phyloP scores from a whole-genome alignment of 2,329 filamentous ascomycete genomes.

The Epichloe uncinata region DNA sequence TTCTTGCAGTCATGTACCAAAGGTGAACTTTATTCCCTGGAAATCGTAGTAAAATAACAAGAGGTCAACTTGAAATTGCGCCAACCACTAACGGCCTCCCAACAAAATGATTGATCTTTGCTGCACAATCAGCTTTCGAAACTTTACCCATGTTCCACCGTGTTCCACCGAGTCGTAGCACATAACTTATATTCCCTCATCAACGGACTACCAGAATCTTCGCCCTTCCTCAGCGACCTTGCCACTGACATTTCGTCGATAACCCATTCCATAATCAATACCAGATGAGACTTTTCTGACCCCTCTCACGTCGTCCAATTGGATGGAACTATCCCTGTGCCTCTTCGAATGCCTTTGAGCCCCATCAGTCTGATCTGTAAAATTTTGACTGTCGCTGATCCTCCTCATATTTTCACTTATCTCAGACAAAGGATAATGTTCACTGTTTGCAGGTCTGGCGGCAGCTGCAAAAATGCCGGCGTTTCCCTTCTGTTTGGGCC shows the following conservation, averaged over 20 bases:
- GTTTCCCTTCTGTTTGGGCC: not conserved
- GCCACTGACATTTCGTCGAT: slow-evolving; percentile 53
- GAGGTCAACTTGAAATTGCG: not conserved
- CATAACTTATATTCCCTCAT: too few species aligned
- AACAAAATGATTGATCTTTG: not conserved
- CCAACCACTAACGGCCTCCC: not conserved
- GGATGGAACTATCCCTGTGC: slow-evolving; percentile 33
- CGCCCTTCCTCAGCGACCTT: slow-evolving; percentile 59
- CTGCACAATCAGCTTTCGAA: not conserved
- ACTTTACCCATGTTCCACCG: not conserved
- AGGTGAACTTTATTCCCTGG: not conserved
- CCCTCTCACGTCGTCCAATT: slow-evolving; percentile 32
- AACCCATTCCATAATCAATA: slow-evolving; percentile 35
- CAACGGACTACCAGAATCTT: not conserved
- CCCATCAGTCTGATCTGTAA: slow-evolving; percentile 10
- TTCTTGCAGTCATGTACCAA: not conserved
- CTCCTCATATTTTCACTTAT: slow-evolving; percentile 31
- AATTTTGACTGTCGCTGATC: slow-evolving; percentile 31
- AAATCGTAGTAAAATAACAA: not conserved
- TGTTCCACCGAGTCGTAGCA: too few species aligned
- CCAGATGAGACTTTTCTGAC: slow-evolving; percentile 45
- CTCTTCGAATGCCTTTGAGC: not conserved
- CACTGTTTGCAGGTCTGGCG: not conserved
- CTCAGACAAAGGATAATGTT: slow-evolving; percentile 25
- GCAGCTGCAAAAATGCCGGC: not conserved